phyloP scores from a whole-genome alignment of 306 rosid genomes.

The Medicago arabica region DNA sequence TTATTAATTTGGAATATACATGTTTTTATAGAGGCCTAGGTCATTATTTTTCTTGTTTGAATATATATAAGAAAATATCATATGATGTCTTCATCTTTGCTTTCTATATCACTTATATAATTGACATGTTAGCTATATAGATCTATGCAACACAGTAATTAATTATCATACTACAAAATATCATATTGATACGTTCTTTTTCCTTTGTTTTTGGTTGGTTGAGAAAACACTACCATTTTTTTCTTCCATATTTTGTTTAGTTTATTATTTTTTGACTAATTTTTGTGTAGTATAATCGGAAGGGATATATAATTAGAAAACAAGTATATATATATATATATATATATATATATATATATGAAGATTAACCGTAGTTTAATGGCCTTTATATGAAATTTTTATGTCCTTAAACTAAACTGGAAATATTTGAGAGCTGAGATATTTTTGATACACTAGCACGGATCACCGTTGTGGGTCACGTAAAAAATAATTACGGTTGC shows the following conservation, averaged over 20 bases:
- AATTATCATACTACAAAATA: neutral
- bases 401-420: neutral
- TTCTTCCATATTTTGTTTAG: neutral
- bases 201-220: neutral
- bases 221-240: neutral
- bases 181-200: neutral
- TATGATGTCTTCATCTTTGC: neutral
- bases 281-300: neutral
- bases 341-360: neutral
- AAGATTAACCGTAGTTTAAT: neutral
- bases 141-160: neutral
- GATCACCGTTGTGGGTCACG: constrained; percentile 50
- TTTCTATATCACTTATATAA: neutral
- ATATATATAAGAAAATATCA: neutral
- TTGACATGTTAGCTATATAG: neutral
- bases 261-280: too few species aligned
- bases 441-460: constrained; percentile 56
- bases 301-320: neutral
- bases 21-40: neutral
- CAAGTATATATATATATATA: neutral
- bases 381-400: neutral
- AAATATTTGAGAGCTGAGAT: neutral
- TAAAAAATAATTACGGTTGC: neutral
- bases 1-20: neutral
- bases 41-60: neutral